Evolutionary conservation across 2,329 filamentous ascomycete genomes (phyloP).

Genomic region (Beauveria pseudobassiana): DNA sequence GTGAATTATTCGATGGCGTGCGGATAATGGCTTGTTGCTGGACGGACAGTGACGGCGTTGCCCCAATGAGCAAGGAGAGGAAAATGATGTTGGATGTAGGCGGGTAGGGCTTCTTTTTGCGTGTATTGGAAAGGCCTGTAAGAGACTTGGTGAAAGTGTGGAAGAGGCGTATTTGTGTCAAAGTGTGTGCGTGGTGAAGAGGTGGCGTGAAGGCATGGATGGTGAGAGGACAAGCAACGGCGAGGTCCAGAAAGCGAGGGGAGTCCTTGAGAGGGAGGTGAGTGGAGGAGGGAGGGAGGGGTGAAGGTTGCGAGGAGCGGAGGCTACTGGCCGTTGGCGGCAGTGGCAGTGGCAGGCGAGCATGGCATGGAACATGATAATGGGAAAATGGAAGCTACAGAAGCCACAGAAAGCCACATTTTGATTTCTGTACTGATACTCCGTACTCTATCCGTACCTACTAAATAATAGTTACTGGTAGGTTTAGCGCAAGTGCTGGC

Average conservation of each 20-base stretch:
- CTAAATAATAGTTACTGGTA: too few relatives aligned
- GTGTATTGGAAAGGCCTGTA: neutral
- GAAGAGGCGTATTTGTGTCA: neutral
- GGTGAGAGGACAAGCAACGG: neutral
- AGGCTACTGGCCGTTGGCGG: neutral
- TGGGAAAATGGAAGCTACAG: too few relatives aligned
- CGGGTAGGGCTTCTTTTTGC: neutral
- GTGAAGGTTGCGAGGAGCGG: neutral
- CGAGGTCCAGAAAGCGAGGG: neutral
- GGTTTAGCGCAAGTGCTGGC: too few relatives aligned
- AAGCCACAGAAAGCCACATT: too few relatives aligned
- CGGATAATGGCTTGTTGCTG: neutral
- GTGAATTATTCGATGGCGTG: neutral
- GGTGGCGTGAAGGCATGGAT: neutral
- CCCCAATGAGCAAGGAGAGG: neutral
- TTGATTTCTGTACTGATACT: too few relatives aligned
- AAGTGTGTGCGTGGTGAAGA: neutral
- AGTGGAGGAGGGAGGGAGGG: neutral
- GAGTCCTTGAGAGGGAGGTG: neutral
- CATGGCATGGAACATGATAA: neutral
- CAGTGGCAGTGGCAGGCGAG: neutral
- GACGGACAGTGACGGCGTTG: neutral
- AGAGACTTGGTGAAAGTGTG: neutral
- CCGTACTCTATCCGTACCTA: too few relatives aligned
- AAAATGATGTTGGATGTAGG: neutral